phyloP scores from a whole-genome alignment of 2,329 filamentous ascomycete genomes.

The Trichothecium roseum region DNA sequence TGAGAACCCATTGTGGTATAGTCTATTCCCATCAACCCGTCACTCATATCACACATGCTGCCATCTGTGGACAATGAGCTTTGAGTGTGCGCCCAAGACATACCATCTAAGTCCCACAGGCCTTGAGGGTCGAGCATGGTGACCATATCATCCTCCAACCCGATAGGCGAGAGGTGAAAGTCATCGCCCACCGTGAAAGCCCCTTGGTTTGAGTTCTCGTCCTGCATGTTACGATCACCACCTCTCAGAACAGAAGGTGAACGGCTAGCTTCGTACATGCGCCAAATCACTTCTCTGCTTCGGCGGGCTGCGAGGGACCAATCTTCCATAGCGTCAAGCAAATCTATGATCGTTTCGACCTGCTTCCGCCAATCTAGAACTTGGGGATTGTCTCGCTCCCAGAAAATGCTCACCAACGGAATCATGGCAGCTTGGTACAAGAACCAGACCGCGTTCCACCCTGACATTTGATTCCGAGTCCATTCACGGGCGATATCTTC shows the following conservation, averaged over 20 bases:
- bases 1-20: constrained; percentile 26
- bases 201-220: constrained; percentile 13
- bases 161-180: constrained; percentile 40
- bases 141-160: constrained; percentile 42
- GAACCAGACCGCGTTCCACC: constrained; percentile 77
- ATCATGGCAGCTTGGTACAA: constrained; percentile 74
- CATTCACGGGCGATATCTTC: constrained; percentile 63
- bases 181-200: constrained; percentile 26
- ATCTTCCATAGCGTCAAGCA: constrained; percentile 53
- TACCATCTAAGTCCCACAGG: constrained; percentile 46
- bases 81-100: constrained; percentile 35
- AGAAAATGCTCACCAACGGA: constrained; percentile 64
- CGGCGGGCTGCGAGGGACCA: constrained; percentile 55
- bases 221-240: not conserved
- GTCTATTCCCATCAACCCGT: constrained; percentile 24
- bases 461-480: constrained; percentile 62
- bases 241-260: constrained; percentile 13
- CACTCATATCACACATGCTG: constrained; percentile 16
- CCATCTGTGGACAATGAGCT: constrained; percentile 7
- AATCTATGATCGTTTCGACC: constrained; percentile 47
- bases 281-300: constrained; percentile 51
- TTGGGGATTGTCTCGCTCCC: constrained; percentile 44
- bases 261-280: constrained; percentile 50
- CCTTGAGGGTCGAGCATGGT: constrained; percentile 42
- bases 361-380: constrained; percentile 44